These are phyloP conservation scores for Coccinonectria pachysandricola DNA, from an alignment of 2,329 filamentous ascomycete genomes.

Conservation along the genomic window DNA sequence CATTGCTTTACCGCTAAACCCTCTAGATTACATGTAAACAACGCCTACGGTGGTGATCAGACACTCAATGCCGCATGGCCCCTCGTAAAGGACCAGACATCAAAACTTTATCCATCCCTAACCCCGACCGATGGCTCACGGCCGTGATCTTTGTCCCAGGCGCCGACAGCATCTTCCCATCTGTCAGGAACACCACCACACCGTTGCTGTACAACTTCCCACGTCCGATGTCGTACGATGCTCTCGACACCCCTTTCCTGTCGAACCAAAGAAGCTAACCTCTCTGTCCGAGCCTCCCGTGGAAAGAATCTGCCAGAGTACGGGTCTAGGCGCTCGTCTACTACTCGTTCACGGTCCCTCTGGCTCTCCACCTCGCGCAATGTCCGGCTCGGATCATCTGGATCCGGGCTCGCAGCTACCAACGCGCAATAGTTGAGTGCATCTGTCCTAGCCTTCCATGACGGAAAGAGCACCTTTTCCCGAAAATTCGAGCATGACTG, in stretches of 20 bases:
- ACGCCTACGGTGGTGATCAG: no score
- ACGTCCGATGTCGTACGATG: constrained; percentile 73
- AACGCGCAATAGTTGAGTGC: constrained; percentile 82
- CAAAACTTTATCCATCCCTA: no score
- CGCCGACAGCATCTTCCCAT: constrained; percentile 56
- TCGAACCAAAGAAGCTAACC: constrained; percentile 60
- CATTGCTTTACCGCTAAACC: no score
- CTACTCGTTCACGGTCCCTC: constrained; percentile 58
- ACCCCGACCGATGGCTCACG: no score
- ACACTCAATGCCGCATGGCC: no score
- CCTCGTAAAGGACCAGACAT: no score
- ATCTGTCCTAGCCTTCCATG: constrained; percentile 75
- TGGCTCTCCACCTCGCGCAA: constrained; percentile 60
- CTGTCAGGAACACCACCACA: constrained; percentile 51
- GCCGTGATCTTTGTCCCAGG: constrained; percentile 57
- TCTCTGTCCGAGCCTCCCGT: constrained; percentile 68
- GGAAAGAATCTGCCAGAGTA: constrained; percentile 81
- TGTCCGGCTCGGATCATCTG: constrained; percentile 69
- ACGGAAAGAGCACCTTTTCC: constrained; percentile 69
- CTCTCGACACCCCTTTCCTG: constrained; percentile 68
- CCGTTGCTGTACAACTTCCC: constrained; percentile 65
- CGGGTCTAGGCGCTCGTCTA: constrained; percentile 85
- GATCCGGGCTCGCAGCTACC: constrained; percentile 80
- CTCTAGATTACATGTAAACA: no score
- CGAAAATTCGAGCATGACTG: constrained; percentile 63